These are phyloP conservation scores for Fraxinus floribunda DNA, from an alignment of 305 asterid genomes.

Conservation along the genomic window DNA sequence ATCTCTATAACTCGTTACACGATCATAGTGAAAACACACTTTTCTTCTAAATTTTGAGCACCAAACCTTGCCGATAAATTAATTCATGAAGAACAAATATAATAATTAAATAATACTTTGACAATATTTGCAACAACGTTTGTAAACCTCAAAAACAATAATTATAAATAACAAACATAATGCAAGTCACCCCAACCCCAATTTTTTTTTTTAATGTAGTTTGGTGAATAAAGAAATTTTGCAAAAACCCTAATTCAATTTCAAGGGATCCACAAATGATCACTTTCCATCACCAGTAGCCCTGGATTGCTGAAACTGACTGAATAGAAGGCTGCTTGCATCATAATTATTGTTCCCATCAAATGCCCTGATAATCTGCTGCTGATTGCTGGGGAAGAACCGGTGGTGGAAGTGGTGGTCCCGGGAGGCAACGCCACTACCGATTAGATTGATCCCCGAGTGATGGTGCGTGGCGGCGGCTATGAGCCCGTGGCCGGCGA, in stretches of 20 bases:
- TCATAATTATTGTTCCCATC: neutral
- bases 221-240: neutral
- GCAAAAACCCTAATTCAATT: neutral
- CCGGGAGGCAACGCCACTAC: neutral
- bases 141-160: neutral
- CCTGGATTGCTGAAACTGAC: neutral
- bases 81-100: neutral
- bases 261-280: neutral
- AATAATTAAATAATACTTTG: neutral
- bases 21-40: too few species aligned
- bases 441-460: neutral
- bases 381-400: neutral
- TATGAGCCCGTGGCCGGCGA: constrained; percentile 31
- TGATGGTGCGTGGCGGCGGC: neutral
- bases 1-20: too few species aligned
- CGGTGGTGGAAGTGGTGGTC: neutral
- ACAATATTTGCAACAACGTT: neutral
- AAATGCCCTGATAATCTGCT: neutral
- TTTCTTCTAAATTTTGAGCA: too few species aligned
- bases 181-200: neutral
- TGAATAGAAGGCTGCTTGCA: neutral
- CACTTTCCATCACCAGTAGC: neutral
- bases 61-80: too few species aligned
- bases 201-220: neutral
- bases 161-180: neutral